phyloP scores from a whole-genome alignment of 2,329 filamentous ascomycete genomes.

The Capronia epimyces region DNA sequence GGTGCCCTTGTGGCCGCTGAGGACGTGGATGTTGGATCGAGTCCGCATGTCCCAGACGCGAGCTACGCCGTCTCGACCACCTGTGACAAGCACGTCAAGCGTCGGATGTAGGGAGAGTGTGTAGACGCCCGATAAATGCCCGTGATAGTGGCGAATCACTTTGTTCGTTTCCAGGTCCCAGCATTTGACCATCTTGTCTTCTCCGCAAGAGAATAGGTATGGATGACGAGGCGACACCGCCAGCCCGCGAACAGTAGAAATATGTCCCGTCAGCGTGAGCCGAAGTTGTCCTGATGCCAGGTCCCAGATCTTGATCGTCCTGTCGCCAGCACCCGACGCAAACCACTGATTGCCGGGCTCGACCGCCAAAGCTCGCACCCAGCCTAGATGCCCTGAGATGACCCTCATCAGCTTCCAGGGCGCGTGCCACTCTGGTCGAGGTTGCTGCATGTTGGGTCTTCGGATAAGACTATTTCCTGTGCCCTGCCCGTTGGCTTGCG shows the following conservation, averaged over 20 bases:
- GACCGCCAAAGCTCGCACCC: constrained; percentile 83
- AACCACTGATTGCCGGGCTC: constrained; percentile 98
- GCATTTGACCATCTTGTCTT: constrained; percentile 99
- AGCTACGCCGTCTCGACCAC: constrained; percentile 88
- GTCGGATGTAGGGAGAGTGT: constrained; percentile 89
- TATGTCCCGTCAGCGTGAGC: constrained; percentile 87
- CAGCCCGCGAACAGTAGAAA: constrained; percentile 84
- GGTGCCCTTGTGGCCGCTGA: constrained; percentile 84
- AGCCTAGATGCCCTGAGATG: constrained; percentile 91
- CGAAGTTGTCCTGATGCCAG: constrained; percentile 78
- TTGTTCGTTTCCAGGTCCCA: constrained; percentile 99
- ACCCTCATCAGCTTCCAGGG: constrained; percentile 99
- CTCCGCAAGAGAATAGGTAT: constrained; percentile 94
- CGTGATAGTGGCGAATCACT: constrained; percentile 95
- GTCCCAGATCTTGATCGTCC: constrained; percentile 99
- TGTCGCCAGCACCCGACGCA: constrained; percentile 86
- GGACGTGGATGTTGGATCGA: constrained; percentile 87
- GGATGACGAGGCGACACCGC: constrained; percentile 91
- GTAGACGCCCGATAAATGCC: constrained; percentile 93
- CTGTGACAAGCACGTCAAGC: constrained; percentile 88
- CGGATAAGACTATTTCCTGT: constrained; percentile 48
- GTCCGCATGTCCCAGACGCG: constrained; percentile 99
- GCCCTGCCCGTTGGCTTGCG: constrained; percentile 34
- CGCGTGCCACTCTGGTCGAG: constrained; percentile 89
- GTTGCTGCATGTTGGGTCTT: constrained; percentile 59